Conservation (phyloP, 2,329 filamentous ascomycete genomes). For the Trichoderma gracile region DNA sequence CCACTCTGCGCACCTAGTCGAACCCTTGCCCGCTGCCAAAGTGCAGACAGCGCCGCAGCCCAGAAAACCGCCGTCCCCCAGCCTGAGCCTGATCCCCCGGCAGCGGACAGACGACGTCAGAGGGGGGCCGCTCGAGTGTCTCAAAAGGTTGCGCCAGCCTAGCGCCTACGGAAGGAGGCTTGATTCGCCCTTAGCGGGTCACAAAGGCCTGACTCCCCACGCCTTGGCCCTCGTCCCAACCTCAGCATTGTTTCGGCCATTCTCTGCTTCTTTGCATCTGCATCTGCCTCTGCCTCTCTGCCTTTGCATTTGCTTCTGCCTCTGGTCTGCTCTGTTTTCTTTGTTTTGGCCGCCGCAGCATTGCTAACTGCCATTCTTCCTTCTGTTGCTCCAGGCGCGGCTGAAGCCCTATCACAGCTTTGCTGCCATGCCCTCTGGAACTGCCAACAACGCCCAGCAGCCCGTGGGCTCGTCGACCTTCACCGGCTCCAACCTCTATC, state of each 20-base stretch:
- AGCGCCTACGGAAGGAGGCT: conserved; percentile 34
- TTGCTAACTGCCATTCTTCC: conserved; percentile 27
- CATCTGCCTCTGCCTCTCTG: conserved; percentile 20
- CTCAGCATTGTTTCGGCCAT: conserved; percentile 19
- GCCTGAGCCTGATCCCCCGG: conserved; percentile 23
- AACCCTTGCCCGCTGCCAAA: conserved; percentile 19
- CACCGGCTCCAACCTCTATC: conserved; percentile 40
- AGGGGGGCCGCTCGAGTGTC: conserved; percentile 40
- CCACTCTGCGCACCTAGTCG: background rate
- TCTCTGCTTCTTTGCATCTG: background rate
- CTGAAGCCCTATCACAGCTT: conserved; percentile 44
- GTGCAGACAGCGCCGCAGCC: conserved; percentile 20
- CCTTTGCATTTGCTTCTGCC: conserved; percentile 17
- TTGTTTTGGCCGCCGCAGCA: conserved; percentile 30
- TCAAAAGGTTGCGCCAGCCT: conserved; percentile 39
- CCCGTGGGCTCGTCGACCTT: conserved; percentile 44
- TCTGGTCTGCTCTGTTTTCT: background rate
- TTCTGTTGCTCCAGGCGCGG: conserved; percentile 36
- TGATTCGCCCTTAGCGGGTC: conserved; percentile 35
- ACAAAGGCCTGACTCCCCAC: conserved; percentile 27
- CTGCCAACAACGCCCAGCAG: conserved; percentile 39
- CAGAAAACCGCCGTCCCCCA: conserved; percentile 13
- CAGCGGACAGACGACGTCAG: conserved; percentile 36
- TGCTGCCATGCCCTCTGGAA: conserved; percentile 40
- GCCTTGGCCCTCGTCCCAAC: conserved; percentile 26